Evolutionary conservation across 164 flowering plant species (phyloP).

Genomic region (Houttuynia cordata): DNA sequence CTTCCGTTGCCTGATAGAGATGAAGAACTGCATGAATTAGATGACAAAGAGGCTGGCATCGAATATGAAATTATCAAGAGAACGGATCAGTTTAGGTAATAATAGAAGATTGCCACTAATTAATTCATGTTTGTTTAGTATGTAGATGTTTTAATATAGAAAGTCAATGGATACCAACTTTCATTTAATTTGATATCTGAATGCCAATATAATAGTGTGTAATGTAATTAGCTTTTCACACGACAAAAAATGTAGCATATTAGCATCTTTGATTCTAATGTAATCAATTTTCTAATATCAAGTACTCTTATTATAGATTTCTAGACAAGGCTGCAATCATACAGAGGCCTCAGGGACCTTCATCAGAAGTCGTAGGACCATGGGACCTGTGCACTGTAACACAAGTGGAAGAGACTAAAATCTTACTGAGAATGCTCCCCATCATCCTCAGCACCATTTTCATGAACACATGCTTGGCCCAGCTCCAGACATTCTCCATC

Average conservation of each 20-base stretch:
- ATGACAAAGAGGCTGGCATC: constrained; percentile 32
- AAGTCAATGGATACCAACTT: no score
- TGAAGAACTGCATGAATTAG: constrained; percentile 37
- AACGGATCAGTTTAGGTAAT: constrained; percentile 47
- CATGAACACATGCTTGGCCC: constrained; percentile 69
- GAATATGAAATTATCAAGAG: constrained; percentile 33
- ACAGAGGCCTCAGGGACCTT: constrained; percentile 5
- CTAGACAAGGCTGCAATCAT: constrained; percentile 50
- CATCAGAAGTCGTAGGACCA: constrained; percentile 13
- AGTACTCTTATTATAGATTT: constrained; percentile 26
- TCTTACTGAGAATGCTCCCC: constrained; percentile 51
- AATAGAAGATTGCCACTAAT: no score
- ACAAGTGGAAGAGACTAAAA: constrained; percentile 68
- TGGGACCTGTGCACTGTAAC: constrained; percentile 59
- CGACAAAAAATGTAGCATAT: no score
- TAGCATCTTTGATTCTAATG: no score
- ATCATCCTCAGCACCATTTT: constrained; percentile 55
- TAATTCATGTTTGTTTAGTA: no score
- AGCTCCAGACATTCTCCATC: constrained; percentile 60
- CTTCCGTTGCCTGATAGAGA: constrained; percentile 34
- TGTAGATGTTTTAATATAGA: no score
- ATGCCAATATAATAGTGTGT: background rate
- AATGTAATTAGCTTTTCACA: no score
- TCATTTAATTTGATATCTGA: background rate
- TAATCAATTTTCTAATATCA: no score